Base-by-base conservation (phyloP, 352 stramenopile species). In the Pythium chondricola region DNA sequence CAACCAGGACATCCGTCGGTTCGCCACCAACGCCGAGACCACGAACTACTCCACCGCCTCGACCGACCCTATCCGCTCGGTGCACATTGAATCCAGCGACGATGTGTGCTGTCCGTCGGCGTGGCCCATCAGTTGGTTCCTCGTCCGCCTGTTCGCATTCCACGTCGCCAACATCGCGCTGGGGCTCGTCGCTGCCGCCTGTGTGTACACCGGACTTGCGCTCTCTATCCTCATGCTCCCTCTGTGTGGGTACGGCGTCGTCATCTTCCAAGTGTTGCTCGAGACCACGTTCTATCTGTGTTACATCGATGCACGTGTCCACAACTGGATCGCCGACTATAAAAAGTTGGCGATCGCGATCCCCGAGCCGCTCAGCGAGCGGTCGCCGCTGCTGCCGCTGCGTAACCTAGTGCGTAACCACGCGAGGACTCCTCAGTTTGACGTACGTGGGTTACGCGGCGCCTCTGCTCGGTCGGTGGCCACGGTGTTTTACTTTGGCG, bases 231-330 rank as follows among this genome's bases (percentile, higher is more conserved):
- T 65, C 36, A 55, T 64, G 37, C 62, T 88, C 20, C 72, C 74
- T n/a, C 43, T 85, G 11, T 85, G 72, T 24, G 69, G 71, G 41
- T 69, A 69, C n/a, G 70, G 71, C 22, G 38, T 85, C 36, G 52
- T 68, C 8, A 43, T 84, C 36, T 71, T 80, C 36, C 59, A 69
- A 14, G 25, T 49, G n/a, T 40, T 85, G 25, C 29, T 84, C 25
- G 63, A 52, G 9, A 17, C 58, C 1, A 61, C 70, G 18, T 80
- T 70, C 40, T 68, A 63, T 35, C 44, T 76, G 32, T 70, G 63
- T 37, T 62, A 56, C 40, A 43, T 58, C 0, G 76, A 86, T 33
- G 70, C 54, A 0, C 47, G 64, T 16, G 50, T 86, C 29, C 72
- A 85, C 63, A 88, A 85, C 52, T 45, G 67, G 0, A 36, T 85